phyloP scores from a whole-genome alignment of 345 rosid species.

The Orychophragmus violaceus region DNA sequence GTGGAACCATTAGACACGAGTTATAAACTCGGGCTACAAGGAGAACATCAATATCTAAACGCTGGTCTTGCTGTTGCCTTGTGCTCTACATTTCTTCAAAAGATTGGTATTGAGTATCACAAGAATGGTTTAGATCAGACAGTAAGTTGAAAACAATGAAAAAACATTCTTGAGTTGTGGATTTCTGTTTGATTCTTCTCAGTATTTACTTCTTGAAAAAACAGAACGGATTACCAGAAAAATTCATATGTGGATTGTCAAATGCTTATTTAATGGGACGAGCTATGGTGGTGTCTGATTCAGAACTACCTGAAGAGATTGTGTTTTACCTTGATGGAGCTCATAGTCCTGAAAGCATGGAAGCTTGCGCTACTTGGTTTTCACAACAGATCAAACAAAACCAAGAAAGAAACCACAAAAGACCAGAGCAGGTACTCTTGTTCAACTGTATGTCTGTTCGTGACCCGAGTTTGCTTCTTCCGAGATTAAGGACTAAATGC shows the following conservation, averaged over 20 bases:
- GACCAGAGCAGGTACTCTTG: constrained; percentile 28
- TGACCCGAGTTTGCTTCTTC: constrained; percentile 79
- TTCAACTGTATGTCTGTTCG: constrained; percentile 86
- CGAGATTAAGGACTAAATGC: constrained; percentile 48
- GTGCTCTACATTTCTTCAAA: constrained; percentile 61
- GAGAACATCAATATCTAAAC: constrained; percentile 86
- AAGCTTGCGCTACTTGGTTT: constrained; percentile 84
- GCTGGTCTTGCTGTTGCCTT: constrained; percentile 86
- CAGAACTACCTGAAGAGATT: constrained; percentile 53
- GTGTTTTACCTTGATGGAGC: constrained; percentile 92
- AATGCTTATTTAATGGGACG: constrained; percentile 81
- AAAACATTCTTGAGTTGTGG: neutral
- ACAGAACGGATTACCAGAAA: constrained; percentile 66
- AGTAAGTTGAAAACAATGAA: constrained; percentile 34
- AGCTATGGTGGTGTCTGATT: constrained; percentile 72
- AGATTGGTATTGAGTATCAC: constrained; percentile 62
- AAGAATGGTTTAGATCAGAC: constrained; percentile 35
- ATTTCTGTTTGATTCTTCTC: neutral
- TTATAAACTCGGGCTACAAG: constrained; percentile 71
- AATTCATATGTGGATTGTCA: constrained; percentile 68
- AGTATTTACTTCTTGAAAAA: constrained; percentile 22
- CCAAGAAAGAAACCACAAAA: constrained; percentile 7
- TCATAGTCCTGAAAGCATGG: constrained; percentile 97
- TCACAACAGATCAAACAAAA: constrained; percentile 39
- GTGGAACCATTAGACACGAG: constrained; percentile 56